Conservation (phyloP, 2,329 filamentous ascomycete species). For the Fusarium acutatum region DNA sequence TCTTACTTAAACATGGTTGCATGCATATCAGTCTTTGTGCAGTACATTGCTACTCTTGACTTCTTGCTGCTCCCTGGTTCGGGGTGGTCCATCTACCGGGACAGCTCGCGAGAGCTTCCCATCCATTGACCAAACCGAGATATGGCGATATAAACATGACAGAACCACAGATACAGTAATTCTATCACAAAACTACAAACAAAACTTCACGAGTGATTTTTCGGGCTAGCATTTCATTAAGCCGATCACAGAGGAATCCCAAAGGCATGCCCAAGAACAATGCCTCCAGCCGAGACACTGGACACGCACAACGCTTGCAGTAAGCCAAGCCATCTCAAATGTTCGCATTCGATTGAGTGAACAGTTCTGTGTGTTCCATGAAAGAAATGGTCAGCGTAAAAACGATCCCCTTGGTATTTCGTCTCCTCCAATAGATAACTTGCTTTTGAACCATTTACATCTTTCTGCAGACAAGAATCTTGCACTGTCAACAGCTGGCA, state of each 20-base stretch:
- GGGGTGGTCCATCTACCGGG: not conserved
- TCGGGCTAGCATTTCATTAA: no score
- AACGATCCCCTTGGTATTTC: not conserved
- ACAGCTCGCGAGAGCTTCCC: not conserved
- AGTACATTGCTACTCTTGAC: not conserved
- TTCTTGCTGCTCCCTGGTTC: not conserved
- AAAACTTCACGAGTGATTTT: no score
- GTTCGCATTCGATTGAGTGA: not conserved
- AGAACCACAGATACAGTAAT: rapidly evolving
- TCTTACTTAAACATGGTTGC: not conserved
- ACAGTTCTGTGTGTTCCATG: not conserved
- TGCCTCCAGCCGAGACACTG: not conserved
- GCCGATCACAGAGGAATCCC: not conserved
- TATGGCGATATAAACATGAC: not conserved
- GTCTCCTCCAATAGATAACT: no score
- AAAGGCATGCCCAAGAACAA: not conserved
- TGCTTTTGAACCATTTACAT: not conserved
- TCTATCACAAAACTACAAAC: not conserved
- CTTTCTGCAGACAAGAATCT: no score
- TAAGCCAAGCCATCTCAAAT: no score
- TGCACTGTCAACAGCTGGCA: not conserved
- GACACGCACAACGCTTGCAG: not conserved
- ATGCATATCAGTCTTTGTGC: not conserved
- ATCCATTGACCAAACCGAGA: not conserved
- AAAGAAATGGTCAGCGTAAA: not conserved